These are phyloP conservation scores for Blepharisma undulans DNA, from an alignment of 169 alveolate species.

Conservation along the genomic window DNA sequence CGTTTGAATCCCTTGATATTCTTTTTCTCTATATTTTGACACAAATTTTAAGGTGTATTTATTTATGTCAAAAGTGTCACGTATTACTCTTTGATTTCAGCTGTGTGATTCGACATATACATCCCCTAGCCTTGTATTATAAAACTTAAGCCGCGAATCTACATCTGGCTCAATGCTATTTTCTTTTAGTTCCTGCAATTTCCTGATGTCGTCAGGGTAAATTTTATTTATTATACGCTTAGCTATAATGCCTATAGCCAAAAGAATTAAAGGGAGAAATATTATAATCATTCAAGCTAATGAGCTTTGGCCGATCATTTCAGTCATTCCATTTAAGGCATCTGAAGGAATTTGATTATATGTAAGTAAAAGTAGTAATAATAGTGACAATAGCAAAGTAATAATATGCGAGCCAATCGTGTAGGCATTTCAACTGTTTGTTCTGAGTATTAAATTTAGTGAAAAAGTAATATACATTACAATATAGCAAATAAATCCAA, in stretches of 20 bases:
- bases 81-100: neutral
- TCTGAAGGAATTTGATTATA: neutral
- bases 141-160: neutral
- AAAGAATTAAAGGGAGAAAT: neutral
- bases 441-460: neutral
- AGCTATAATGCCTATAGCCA: neutral
- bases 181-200: neutral
- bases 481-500: neutral
- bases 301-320: neutral
- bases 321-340: neutral
- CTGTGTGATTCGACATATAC: neutral
- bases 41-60: neutral
- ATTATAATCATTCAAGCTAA: neutral
- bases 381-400: neutral
- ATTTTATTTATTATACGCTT: neutral
- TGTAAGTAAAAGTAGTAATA: neutral
- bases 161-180: neutral
- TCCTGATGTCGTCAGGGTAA: neutral
- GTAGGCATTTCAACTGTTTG: neutral
- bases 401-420: neutral
- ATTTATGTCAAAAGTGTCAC: neutral
- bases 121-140: neutral
- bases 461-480: neutral
- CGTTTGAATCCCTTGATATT: neutral
- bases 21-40: slow-evolving; percentile 15